Conservation (phyloP, 768 basidiomycete genomes). For the Russula sp. region DNA sequence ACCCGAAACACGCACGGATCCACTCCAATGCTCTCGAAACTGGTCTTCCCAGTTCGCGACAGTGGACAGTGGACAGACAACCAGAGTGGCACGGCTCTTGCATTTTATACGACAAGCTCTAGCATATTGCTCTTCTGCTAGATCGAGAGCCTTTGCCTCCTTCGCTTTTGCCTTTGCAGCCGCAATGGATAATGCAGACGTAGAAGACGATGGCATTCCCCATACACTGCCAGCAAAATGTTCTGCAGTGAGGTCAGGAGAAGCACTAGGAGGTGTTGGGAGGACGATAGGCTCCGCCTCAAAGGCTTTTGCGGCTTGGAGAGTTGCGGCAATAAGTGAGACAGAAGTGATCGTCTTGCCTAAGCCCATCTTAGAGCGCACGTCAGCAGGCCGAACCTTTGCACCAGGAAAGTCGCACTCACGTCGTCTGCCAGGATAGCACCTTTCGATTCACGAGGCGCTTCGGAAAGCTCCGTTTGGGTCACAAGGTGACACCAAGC, state of each 20-base stretch:
- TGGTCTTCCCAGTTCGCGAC: slow-evolving; percentile 99
- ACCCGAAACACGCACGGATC: slow-evolving; percentile 77
- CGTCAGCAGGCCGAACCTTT: background rate
- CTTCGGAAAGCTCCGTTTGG: slow-evolving; percentile 59
- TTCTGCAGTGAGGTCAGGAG: slow-evolving; percentile 35
- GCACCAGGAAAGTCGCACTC: slow-evolving; percentile 31
- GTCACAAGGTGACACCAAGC: slow-evolving; percentile 84
- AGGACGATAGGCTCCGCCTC: slow-evolving; percentile 43
- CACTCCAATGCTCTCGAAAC: slow-evolving; percentile 94
- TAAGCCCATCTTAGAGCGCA: slow-evolving; percentile 75
- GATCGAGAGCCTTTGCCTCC: slow-evolving; percentile 60
- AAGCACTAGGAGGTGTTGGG: slow-evolving; percentile 34
- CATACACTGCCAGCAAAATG: slow-evolving; percentile 80
- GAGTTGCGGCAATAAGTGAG: slow-evolving; percentile 85
- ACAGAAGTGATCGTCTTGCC: slow-evolving; percentile 97
- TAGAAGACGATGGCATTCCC: slow-evolving; percentile 63
- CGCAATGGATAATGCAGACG: slow-evolving; percentile 25
- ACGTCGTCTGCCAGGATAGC: slow-evolving; percentile 97
- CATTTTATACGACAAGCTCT: slow-evolving; percentile 73
- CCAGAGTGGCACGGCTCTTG: slow-evolving; percentile 86
- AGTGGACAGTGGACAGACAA: slow-evolving; percentile 93
- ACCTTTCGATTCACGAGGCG: slow-evolving; percentile 73
- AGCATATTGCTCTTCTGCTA: slow-evolving; percentile 60
- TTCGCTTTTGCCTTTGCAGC: slow-evolving; percentile 57
- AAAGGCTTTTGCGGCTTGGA: slow-evolving; percentile 64